Evolutionary conservation across 805 yeast species (phyloP), one percentile per base, ranked within the genome.

Genomic region (Cyberlindnera americana): DNA sequence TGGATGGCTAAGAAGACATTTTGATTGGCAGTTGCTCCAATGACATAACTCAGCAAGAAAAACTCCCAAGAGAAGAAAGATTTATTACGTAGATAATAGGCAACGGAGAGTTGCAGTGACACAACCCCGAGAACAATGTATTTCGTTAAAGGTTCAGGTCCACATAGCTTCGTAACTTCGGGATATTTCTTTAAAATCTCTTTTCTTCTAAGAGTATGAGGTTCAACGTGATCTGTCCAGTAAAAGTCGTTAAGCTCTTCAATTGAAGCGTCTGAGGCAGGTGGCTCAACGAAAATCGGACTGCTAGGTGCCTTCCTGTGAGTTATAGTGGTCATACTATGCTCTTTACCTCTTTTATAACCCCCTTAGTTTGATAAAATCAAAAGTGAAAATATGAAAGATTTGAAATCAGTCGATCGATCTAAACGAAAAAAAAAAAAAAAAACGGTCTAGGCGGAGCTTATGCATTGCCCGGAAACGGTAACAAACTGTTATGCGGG

Each of bases 11-110:
- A 67, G 57, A 88, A 89, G 29, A 84, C 63, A 54, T 90, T 89
- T 57, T 90, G 95, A 58, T 79, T 82, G 39, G 85, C 75, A 8
- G 95, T 85, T 13, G 93, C 96, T 3, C 96, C 97, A 37, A 89
- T 68, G 16, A 83, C 62, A 53, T 89, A 89, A 5, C 95, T 91
- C 11, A 77, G 56, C 1, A 70, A 49, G 53, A 84, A 60, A 55
- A 83, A 85, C 49, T 69, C 67, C 66, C 70, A 69, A 19, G 72
- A 59, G 30, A 74, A 62, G 19, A 82, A 71, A 19, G 72, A 57
- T 2, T 80, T 71, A 52, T 82, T 59, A 41, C 83, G 67, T 37
- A 89, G 64, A 40, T 69, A 59, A 53, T 73, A 80, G 0, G 95
- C 95, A 6, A 72, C 61, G 1, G 72, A 37, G 16, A 87, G 65